Conservation (phyloP, 2,329 filamentous ascomycete species). For the Fusarium abutilonis region DNA sequence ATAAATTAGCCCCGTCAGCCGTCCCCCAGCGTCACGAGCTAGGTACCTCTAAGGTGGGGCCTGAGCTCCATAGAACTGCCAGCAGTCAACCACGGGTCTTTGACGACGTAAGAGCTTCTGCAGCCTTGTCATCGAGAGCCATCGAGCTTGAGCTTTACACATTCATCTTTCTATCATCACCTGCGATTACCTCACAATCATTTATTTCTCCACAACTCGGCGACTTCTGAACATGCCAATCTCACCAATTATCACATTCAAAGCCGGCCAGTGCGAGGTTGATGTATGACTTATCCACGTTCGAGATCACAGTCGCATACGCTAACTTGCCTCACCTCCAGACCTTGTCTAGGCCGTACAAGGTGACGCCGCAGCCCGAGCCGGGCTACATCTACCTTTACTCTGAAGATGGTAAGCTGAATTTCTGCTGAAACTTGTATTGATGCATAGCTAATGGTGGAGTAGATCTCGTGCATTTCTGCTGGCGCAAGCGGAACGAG, state of each 20-base stretch:
- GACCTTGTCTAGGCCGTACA: conserved; percentile 67
- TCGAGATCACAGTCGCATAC: conserved; percentile 14
- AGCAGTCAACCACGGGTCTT: conserved; percentile 34
- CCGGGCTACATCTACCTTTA: conserved; percentile 94
- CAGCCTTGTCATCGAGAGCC: conserved; percentile 46
- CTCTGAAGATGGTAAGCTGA: conserved; percentile 78
- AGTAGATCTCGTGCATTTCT: conserved; percentile 92
- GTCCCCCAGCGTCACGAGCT: conserved; percentile 18
- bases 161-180: conserved; percentile 8
- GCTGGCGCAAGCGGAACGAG: conserved; percentile 86
- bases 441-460: conserved; percentile 8
- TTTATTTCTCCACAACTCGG: background rate
- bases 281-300: conserved; percentile 66
- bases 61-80: conserved; percentile 28
- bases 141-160: conserved; percentile 11
- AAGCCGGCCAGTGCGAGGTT: conserved; percentile 88
- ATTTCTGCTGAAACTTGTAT: background rate
- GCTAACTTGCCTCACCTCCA: conserved; percentile 45
- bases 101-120: conserved; percentile 56
- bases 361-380: conserved; percentile 76
- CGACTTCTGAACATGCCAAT: conserved; percentile 72
- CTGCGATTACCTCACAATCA: conserved; percentile 16
- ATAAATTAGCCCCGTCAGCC: conserved; percentile 23
- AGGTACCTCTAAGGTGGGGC: conserved; percentile 3
- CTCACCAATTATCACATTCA: conserved; percentile 91